These are phyloP conservation scores for Chenopodium berlandieri DNA, from an alignment of 148 eudicot species.

Conservation along the genomic window DNA sequence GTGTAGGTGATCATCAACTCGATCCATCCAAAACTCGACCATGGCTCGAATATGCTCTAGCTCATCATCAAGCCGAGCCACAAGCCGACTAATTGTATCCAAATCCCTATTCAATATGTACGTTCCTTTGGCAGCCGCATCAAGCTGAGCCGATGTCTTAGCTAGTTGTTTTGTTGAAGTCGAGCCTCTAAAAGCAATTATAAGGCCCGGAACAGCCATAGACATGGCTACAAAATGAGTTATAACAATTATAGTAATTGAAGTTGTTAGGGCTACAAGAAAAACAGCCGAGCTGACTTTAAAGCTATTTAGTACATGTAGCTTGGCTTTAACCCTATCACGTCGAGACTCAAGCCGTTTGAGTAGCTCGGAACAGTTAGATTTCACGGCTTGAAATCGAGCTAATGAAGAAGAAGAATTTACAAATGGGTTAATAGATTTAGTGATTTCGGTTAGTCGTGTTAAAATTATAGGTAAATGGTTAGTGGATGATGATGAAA, in stretches of 20 bases:
- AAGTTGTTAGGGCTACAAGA: slow-evolving; percentile 52
- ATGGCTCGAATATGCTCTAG: slow-evolving; percentile 56
- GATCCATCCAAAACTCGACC: slow-evolving; percentile 52
- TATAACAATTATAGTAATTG: slow-evolving; percentile 41
- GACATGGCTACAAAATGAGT: slow-evolving; percentile 52
- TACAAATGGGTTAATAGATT: slow-evolving; percentile 53
- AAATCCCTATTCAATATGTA: slow-evolving; percentile 76
- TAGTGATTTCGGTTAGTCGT: slow-evolving; percentile 42
- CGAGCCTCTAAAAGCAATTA: slow-evolving; percentile 35
- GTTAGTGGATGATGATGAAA: slow-evolving; percentile 12
- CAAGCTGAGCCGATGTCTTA: slow-evolving; percentile 56
- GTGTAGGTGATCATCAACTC: slow-evolving; percentile 45
- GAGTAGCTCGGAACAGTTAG: slow-evolving; percentile 47
- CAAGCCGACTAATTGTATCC: slow-evolving; percentile 73
- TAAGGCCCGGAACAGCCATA: slow-evolving; percentile 55
- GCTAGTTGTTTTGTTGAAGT: slow-evolving; percentile 35
- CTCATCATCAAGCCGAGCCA: slow-evolving; percentile 75
- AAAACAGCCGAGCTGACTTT: slow-evolving; percentile 50
- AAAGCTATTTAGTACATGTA: slow-evolving; percentile 32
- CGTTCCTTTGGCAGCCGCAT: slow-evolving; percentile 78
- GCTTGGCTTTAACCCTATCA: slow-evolving; percentile 45
- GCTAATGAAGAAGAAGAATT: slow-evolving; percentile 36
- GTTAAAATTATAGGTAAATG: slow-evolving; percentile 27
- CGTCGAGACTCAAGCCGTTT: slow-evolving; percentile 66
- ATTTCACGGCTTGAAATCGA: slow-evolving; percentile 47